A percentile compares a stretch with the other conserved stretches of the same genome.
phyloP scores from a whole-genome alignment of 2,329 filamentous ascomycete genomes.

The Pezicula rhizophila region DNA sequence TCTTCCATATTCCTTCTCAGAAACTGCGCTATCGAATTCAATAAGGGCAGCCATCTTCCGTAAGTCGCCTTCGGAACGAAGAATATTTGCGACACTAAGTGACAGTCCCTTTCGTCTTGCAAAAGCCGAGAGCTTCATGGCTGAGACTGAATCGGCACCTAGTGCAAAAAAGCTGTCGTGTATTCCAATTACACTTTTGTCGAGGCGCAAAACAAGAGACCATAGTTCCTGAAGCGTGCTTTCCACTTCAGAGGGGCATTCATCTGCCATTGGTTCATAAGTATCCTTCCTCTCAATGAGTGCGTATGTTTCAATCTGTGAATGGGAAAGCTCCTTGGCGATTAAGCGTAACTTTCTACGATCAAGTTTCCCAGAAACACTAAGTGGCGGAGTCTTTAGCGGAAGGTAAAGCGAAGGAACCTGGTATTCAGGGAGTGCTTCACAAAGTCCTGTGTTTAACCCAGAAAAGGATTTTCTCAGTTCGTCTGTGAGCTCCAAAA shows the following conservation, averaged over 20 bases:
- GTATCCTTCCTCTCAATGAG: too few species aligned
- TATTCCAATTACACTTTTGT: constrained; percentile 14
- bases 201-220: too few species aligned
- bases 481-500: too few species aligned
- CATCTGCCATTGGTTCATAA: too few species aligned
- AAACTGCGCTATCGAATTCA: too few species aligned
- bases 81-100: constrained; percentile 33
- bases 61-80: constrained; percentile 22
- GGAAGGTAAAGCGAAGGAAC: background rate
- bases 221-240: too few species aligned
- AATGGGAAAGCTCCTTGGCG: too few species aligned
- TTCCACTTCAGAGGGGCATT: too few species aligned
- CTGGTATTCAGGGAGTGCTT: background rate
- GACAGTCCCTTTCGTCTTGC: constrained; percentile 15
- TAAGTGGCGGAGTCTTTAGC: constrained; percentile 17
- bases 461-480: too few species aligned
- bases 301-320: too few species aligned
- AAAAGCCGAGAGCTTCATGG: constrained; percentile 38
- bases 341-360: constrained; percentile 7
- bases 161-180: constrained; percentile 30
- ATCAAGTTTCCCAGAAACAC: constrained; percentile 26
- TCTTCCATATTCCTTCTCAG: too few species aligned
- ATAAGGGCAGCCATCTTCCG: too few species aligned
- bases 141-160: constrained; percentile 26
- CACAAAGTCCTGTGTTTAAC: background rate